These are phyloP conservation scores for Trapa incisa DNA, from an alignment of 345 rosid species.

Conservation along the genomic window DNA sequence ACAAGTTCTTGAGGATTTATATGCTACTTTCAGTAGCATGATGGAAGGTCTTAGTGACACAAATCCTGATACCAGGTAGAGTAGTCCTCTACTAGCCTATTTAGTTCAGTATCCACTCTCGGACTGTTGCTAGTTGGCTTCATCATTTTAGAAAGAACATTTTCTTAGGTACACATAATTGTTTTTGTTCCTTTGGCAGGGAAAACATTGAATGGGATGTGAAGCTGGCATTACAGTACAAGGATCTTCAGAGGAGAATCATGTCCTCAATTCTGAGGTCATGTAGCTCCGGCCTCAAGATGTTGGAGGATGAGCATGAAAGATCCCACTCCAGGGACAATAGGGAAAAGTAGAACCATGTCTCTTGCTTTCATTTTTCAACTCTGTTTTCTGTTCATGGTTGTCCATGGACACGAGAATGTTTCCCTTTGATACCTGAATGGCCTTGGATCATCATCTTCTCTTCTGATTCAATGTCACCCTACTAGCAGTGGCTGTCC, in stretches of 20 bases:
- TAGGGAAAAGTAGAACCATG: background rate
- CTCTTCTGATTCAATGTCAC: too few relatives aligned
- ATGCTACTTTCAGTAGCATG: slow-evolving; percentile 45
- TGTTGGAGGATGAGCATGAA: slow-evolving; percentile 38
- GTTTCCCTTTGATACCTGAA: too few relatives aligned
- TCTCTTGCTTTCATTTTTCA: background rate
- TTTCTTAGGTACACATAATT: background rate
- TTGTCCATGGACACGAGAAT: too few relatives aligned
- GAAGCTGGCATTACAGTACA: slow-evolving; percentile 43
- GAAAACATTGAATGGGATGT: slow-evolving; percentile 49
- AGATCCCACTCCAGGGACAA: slow-evolving; percentile 4
- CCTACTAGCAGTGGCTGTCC: too few relatives aligned
- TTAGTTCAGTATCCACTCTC: background rate
- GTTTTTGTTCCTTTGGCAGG: slow-evolving; percentile 22
- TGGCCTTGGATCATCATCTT: too few relatives aligned
- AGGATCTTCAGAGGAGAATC: slow-evolving; percentile 48
- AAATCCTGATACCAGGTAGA: slow-evolving; percentile 37
- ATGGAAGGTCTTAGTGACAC: slow-evolving; percentile 47
- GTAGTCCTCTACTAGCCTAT: background rate
- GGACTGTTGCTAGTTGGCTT: background rate
- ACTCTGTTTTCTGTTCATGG: background rate
- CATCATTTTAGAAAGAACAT: background rate
- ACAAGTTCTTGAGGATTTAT: slow-evolving; percentile 51
- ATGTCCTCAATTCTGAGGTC: slow-evolving; percentile 59
- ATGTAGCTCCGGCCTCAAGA: slow-evolving; percentile 44